Evolutionary conservation across 306 rosid species (phyloP).

Genomic region (Luffa acutangula): DNA sequence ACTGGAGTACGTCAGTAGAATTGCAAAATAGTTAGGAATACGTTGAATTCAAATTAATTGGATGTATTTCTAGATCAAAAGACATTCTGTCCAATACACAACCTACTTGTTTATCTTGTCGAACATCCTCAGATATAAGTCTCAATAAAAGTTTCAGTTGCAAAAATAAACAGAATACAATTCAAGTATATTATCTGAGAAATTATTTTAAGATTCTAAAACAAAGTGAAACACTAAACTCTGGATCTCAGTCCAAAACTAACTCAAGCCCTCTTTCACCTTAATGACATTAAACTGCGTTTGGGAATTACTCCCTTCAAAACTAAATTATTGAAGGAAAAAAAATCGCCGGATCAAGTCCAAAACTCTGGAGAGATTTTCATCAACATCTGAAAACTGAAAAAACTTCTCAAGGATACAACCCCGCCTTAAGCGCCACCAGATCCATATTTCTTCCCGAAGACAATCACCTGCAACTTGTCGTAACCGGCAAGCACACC

Average conservation of each 20-base stretch:
- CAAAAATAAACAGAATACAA: too few species aligned
- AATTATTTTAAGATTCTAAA: neutral
- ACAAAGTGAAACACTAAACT: neutral
- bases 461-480: constrained; percentile 61
- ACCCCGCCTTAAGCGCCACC: constrained; percentile 49
- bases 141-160: too few species aligned
- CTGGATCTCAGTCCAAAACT: neutral
- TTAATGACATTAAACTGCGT: constrained; percentile 1
- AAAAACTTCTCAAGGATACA: neutral
- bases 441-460: constrained; percentile 85
- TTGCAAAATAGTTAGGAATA: too few species aligned
- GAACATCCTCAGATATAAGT: too few species aligned
- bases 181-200: neutral
- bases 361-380: constrained; percentile 44
- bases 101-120: too few species aligned
- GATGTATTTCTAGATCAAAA: too few species aligned
- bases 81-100: too few species aligned
- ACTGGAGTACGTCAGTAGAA: too few species aligned
- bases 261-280: neutral
- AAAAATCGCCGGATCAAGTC: constrained; percentile 40
- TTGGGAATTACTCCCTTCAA: constrained; percentile 52
- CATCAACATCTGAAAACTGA: constrained; percentile 68
- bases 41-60: too few species aligned
- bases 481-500: constrained; percentile 95
- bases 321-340: constrained; percentile 61